Percentiles rank a stretch among this genome's conserved stretches.
Evolutionary conservation across 768 basidiomycete species (phyloP).

Genomic region (Rhizopogon salebrosus): DNA sequence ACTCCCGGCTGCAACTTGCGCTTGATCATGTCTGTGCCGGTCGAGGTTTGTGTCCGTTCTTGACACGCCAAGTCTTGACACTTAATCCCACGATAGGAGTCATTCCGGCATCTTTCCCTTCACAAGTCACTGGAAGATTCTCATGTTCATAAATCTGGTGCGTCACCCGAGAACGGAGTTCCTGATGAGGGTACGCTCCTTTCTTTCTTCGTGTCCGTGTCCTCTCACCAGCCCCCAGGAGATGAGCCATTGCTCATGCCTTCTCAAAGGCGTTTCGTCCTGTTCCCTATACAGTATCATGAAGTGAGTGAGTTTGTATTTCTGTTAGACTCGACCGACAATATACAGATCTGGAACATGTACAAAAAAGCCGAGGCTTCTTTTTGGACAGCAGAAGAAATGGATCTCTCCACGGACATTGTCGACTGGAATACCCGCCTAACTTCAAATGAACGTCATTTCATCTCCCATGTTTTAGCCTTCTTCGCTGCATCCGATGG

Average conservation of each 20-base stretch:
- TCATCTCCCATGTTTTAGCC: constrained; percentile 88
- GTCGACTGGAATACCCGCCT: constrained; percentile 82
- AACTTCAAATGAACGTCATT: constrained; percentile 79
- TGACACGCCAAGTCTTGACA: background rate
- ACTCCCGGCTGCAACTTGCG: background rate
- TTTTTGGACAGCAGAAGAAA: constrained; percentile 92
- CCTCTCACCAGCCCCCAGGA: background rate
- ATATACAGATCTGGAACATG: constrained; percentile 80
- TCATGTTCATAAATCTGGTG: background rate
- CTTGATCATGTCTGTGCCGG: background rate
- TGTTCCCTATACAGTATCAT: constrained; percentile 88
- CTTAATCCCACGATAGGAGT: background rate
- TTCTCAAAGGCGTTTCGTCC: constrained; percentile 71
- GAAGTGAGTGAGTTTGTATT: constrained; percentile 51
- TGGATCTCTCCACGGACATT: constrained; percentile 82
- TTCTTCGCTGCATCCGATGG: constrained; percentile 97
- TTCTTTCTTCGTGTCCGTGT: too few species aligned
- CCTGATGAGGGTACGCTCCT: background rate
- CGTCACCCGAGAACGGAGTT: background rate
- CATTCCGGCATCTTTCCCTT: background rate
- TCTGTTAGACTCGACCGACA: background rate
- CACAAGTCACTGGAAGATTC: background rate
- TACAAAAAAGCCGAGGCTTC: constrained; percentile 95
- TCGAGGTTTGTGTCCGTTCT: background rate
- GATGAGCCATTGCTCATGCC: constrained; percentile 71